Base-by-base conservation (phyloP, 2,329 filamentous ascomycete genomes). In the Metarhizium anisopliae region DNA sequence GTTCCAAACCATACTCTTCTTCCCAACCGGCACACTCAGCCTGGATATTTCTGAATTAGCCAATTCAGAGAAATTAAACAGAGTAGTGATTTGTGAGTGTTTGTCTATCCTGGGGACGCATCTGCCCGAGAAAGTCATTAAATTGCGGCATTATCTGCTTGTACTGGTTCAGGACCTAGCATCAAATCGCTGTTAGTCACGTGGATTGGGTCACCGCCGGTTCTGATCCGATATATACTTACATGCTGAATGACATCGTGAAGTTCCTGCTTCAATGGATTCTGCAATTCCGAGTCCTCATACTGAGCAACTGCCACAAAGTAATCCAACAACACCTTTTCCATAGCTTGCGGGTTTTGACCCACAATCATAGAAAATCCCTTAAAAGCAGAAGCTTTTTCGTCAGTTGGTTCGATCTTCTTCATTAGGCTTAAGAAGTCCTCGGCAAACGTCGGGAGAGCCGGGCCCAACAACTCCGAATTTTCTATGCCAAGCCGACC, bases 331-430 rank as follows among this genome's bases (percentile, higher is more conserved):
- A 99, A 77, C 56, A 85, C 88, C 62, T 86, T 86, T 72, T 97
- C 94, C 83, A 99, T 93, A 2, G 91, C 90, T 67, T 91, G 83
- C 0, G 94, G 94, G 65, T 97, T 97, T 66, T 85, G 83, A 59
- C 88, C 81, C 3, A 97, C 88, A 51, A 95, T 81, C 62, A 87
- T 80, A 55, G 89, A 89, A 73, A 99, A 96, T 0, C 94, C 94
- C 64, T 90, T 85, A 69, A 97, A 90, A 0, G 94, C 93, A 30
- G 92, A 92, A 1, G 89, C 90, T 74, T 99, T 99, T 72, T 99
- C 94, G 58, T 95, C 89, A 2, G 90, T 93, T 65, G 89, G 86
- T 53, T 90, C 87, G 36, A 97, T 87, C 60, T 90, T 88, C 58
- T 84, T 82, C 81, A 99, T 95, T 2, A 86, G 84, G 53, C 77